These are phyloP conservation scores for Suhomyces kilbournensis DNA, from an alignment of 805 yeast genomes.

Conservation along the genomic window DNA sequence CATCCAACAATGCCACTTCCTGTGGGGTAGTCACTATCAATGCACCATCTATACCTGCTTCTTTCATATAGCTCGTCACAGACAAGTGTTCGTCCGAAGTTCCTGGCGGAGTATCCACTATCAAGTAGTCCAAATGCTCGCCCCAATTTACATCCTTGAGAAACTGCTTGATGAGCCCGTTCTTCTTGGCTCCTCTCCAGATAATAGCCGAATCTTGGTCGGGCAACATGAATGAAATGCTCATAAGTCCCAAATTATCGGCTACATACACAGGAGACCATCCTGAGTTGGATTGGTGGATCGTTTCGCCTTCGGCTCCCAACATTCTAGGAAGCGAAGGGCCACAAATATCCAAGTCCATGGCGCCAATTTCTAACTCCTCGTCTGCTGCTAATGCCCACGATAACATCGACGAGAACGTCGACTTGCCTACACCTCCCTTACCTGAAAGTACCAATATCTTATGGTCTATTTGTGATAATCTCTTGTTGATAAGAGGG, in stretches of 20 bases:
- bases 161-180: slow-evolving; percentile 88
- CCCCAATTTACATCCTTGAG: slow-evolving; percentile 97
- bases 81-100: slow-evolving; percentile 96
- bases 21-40: slow-evolving; percentile 95
- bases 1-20: slow-evolving; percentile 93
- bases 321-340: slow-evolving; percentile 95
- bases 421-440: slow-evolving; percentile 97
- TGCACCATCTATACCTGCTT: slow-evolving; percentile 93
- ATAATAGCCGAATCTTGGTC: slow-evolving; percentile 90
- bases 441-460: slow-evolving; percentile 75
- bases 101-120: slow-evolving; percentile 98
- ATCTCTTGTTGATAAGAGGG: slow-evolving; percentile 65
- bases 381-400: slow-evolving; percentile 90
- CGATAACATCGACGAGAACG: slow-evolving; percentile 91
- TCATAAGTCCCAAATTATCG: slow-evolving; percentile 93
- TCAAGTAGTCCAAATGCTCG: slow-evolving; percentile 66
- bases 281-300: slow-evolving; percentile 88
- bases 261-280: slow-evolving; percentile 97
- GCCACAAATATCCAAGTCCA: slow-evolving; percentile 97
- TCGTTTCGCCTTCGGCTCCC: slow-evolving; percentile 81
- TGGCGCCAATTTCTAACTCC: slow-evolving; percentile 84
- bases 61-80: slow-evolving; percentile 82
- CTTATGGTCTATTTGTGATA: slow-evolving; percentile 71
- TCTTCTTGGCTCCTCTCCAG: slow-evolving; percentile 97
- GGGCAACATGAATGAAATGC: slow-evolving; percentile 92